Evolutionary conservation across 1,284 basidiomycete genomes (phyloP).

Genomic region (Xanthoconium separans): DNA sequence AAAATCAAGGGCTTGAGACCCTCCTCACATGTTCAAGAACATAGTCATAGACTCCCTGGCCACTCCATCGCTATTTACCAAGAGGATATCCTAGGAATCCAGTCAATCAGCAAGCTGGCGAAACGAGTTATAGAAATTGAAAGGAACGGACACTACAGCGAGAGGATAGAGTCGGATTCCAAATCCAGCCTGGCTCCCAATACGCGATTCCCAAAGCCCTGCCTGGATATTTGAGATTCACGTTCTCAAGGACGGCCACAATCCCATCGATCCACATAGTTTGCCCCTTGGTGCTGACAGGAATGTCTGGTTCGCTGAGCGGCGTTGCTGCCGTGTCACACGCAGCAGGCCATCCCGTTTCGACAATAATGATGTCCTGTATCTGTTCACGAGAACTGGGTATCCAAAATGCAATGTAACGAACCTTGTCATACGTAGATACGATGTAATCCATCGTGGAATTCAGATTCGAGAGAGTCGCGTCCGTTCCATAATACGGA

Average conservation of each 20-base stretch:
- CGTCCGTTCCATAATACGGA: conserved; percentile 9
- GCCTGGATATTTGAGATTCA: not conserved
- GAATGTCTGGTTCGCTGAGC: conserved; percentile 15
- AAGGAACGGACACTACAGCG: conserved; percentile 8
- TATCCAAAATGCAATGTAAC: not conserved
- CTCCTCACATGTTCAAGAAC: conserved; percentile 4
- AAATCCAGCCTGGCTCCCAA: conserved; percentile 13
- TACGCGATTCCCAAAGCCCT: conserved; percentile 12
- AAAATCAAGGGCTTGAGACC: too few species aligned
- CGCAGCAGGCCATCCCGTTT: conserved; percentile 13
- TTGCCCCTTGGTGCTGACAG: conserved; percentile 6
- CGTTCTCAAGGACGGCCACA: not conserved
- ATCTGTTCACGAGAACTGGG: conserved; percentile 1
- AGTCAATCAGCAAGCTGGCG: not conserved
- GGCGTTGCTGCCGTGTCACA: conserved; percentile 6
- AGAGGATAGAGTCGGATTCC: conserved; percentile 9
- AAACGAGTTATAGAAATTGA: not conserved
- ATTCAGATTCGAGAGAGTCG: conserved; percentile 9
- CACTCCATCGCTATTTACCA: conserved; percentile 8
- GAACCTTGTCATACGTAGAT: conserved; percentile 13
- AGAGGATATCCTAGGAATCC: conserved; percentile 4
- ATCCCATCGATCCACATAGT: conserved; percentile 4
- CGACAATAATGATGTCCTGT: conserved; percentile 17
- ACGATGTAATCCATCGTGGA: conserved; percentile 2
- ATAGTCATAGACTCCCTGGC: conserved; percentile 10